Conservation (phyloP, 495 filamentous ascomycete species). For the Hyaloscypha hepaticicola region DNA sequence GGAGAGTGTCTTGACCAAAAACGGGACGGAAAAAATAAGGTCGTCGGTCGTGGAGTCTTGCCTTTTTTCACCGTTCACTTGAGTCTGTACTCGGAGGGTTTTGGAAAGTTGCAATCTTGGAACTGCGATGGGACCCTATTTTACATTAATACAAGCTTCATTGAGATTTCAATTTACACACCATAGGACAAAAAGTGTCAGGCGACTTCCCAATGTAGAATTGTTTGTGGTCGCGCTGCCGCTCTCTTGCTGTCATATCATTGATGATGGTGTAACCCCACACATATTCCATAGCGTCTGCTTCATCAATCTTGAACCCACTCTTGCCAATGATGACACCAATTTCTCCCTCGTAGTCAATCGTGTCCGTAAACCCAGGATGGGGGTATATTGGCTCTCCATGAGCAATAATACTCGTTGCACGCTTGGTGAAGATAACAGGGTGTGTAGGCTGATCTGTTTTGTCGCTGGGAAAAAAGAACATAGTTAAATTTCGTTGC, state of each 20-base stretch:
- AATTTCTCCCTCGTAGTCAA: constrained; percentile 59
- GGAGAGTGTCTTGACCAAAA: constrained; percentile 44
- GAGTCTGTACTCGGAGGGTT: constrained; percentile 42
- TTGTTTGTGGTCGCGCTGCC: constrained; percentile 57
- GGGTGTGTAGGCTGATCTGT: constrained; percentile 45
- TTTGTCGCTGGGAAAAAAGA: constrained; percentile 41
- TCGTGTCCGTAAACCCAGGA: constrained; percentile 46
- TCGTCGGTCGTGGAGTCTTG: constrained; percentile 44
- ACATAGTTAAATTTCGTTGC: not conserved
- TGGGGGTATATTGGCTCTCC: constrained; percentile 48
- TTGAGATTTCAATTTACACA: constrained; percentile 19
- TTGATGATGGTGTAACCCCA: constrained; percentile 61
- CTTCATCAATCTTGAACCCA: constrained; percentile 45
- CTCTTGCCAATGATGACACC: constrained; percentile 54
- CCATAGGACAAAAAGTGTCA: constrained; percentile 57
- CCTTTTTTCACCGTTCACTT: constrained; percentile 45
- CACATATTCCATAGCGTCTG: constrained; percentile 50
- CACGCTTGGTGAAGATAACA: constrained; percentile 55
- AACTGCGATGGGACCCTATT: constrained; percentile 51
- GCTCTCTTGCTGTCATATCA: constrained; percentile 54
- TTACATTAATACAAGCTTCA: not conserved
- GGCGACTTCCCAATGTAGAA: constrained; percentile 56
- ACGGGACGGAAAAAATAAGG: constrained; percentile 46
- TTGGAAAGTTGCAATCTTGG: constrained; percentile 43
- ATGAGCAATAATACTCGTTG: constrained; percentile 51